A percentile compares a stretch with the other conserved stretches of the same genome.
These are phyloP conservation scores for Ampelomyces quisqualis DNA, from an alignment of 2,329 filamentous ascomycete genomes.

Conservation along the genomic window DNA sequence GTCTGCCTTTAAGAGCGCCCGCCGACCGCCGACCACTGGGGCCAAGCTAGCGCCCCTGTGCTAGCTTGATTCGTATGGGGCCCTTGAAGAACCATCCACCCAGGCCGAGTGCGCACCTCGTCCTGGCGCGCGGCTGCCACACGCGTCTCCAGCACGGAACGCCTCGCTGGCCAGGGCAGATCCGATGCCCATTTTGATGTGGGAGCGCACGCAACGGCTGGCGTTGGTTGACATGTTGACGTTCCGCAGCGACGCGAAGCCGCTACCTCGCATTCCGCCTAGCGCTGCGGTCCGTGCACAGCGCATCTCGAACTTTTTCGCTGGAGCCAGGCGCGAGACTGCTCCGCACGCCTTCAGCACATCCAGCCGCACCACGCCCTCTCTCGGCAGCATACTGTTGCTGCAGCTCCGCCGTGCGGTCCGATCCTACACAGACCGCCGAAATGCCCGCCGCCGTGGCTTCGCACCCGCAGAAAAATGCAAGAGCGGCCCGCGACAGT, in stretches of 20 bases:
- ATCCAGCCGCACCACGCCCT: slow-evolving; percentile 8
- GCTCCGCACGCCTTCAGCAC: neutral
- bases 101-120: too few species aligned
- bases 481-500: slow-evolving; percentile 27
- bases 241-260: neutral
- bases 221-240: neutral
- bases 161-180: too few species aligned
- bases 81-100: too few species aligned
- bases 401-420: slow-evolving; percentile 6
- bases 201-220: too few species aligned
- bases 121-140: too few species aligned
- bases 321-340: neutral
- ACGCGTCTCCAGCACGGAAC: too few species aligned
- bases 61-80: slow-evolving; percentile 19
- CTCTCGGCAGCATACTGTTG: slow-evolving; percentile 25
- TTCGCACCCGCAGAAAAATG: slow-evolving; percentile 24
- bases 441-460: slow-evolving; percentile 40
- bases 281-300: neutral
- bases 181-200: too few species aligned
- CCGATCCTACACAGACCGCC: neutral
- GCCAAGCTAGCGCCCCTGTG: slow-evolving; percentile 32
- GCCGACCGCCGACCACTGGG: slow-evolving; percentile 23
- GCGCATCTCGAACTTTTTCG: slow-evolving; percentile 6
- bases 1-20: slow-evolving; percentile 2
- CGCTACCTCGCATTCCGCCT: neutral